Conservation (phyloP, 805 yeast species). For the Komagataella pseudopastoris region DNA sequence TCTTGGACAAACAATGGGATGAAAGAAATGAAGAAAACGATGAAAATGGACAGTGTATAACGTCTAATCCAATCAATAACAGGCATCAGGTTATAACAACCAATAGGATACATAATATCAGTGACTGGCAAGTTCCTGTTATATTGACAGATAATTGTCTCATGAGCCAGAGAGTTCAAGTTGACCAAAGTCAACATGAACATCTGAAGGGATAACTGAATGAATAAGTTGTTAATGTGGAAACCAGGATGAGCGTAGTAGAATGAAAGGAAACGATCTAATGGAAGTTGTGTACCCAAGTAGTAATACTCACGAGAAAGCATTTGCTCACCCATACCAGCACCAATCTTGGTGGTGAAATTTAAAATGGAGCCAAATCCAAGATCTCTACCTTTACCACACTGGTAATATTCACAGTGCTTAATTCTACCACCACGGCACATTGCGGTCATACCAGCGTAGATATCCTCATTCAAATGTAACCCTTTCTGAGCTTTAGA, state of each 20-base stretch:
- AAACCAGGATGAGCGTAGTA: constrained; percentile 83
- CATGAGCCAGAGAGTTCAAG: constrained; percentile 62
- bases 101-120: constrained; percentile 50
- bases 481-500: constrained; percentile 80
- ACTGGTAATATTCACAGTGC: constrained; percentile 79
- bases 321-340: constrained; percentile 91
- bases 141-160: constrained; percentile 55
- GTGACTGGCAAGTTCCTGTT: constrained; percentile 53
- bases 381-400: constrained; percentile 85
- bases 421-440: constrained; percentile 80
- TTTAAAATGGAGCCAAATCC: constrained; percentile 80
- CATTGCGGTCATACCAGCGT: constrained; percentile 78
- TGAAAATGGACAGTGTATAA: constrained; percentile 68
- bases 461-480: constrained; percentile 79
- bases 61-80: constrained; percentile 74
- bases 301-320: constrained; percentile 74
- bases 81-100: constrained; percentile 65
- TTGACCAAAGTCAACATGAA: constrained; percentile 61
- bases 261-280: constrained; percentile 71
- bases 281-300: constrained; percentile 67
- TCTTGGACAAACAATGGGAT: constrained; percentile 72
- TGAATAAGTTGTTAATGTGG: constrained; percentile 70
- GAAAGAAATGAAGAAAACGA: constrained; percentile 71
- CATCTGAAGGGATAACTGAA: constrained; percentile 60
- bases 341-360: constrained; percentile 81